Percentiles rank a stretch among this genome's conserved stretches.
These are phyloP conservation scores for Starmerella potacharoeniae DNA, from an alignment of 805 yeast species.

Conservation along the genomic window DNA sequence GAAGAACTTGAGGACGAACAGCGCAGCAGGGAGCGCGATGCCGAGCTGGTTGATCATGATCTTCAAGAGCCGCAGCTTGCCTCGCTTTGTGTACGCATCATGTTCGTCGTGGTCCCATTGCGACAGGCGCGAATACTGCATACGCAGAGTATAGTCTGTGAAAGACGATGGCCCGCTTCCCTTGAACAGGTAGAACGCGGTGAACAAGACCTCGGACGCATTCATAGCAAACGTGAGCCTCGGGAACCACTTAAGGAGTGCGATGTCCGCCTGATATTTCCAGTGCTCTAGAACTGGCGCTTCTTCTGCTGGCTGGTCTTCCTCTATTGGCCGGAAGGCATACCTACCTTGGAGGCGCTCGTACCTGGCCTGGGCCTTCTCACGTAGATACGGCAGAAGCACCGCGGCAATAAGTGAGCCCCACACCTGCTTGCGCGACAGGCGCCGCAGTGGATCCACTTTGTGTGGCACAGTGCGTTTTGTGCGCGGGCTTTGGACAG, in stretches of 20 bases:
- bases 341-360: conserved; percentile 53
- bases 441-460: conserved; percentile 42
- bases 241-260: conserved; percentile 56
- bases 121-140: conserved; percentile 53
- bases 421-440: conserved; percentile 42
- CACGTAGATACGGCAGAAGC: conserved; percentile 55
- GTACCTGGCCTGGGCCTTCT: conserved; percentile 53
- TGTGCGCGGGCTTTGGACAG: conserved; percentile 24
- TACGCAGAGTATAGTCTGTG: conserved; percentile 47
- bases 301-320: conserved; percentile 20
- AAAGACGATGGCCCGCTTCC: conserved; percentile 50
- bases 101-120: conserved; percentile 21
- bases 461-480: conserved; percentile 27
- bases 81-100: conserved; percentile 1
- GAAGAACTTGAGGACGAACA: conserved; percentile 67
- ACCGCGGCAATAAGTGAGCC: conserved; percentile 45
- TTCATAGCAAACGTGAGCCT: conserved; percentile 37
- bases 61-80: not conserved
- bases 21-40: conserved; percentile 63
- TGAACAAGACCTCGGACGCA: conserved; percentile 43
- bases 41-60: conserved; percentile 12
- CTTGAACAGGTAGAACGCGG: conserved; percentile 58
- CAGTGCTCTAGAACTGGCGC: conserved; percentile 23
- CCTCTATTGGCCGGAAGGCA: conserved; percentile 38
- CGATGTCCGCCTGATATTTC: conserved; percentile 23